A percentile compares a stretch with the other conserved stretches of the same genome.
Conservation (phyloP, 2,329 filamentous ascomycete genomes). For the Cladophialophora psammophila region DNA sequence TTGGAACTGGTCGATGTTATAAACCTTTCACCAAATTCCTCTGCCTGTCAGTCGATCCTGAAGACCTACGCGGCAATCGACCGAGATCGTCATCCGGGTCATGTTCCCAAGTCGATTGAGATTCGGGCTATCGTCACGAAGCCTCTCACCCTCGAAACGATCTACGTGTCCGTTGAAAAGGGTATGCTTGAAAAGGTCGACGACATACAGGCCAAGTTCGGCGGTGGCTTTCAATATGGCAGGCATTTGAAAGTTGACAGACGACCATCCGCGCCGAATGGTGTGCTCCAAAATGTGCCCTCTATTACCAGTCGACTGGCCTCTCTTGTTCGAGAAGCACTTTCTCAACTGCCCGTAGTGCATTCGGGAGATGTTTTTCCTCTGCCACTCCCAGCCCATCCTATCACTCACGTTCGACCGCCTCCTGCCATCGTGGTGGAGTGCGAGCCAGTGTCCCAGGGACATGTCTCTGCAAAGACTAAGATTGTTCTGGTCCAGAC, state of each 20-base stretch:
- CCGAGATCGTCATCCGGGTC: constrained; percentile 75
- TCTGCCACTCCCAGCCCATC: constrained; percentile 77
- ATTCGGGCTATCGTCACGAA: constrained; percentile 82
- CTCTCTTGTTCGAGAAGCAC: constrained; percentile 73
- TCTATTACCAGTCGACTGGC: constrained; percentile 32
- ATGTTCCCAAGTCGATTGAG: constrained; percentile 79
- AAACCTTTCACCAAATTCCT: constrained; percentile 74
- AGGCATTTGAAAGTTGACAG: constrained; percentile 37
- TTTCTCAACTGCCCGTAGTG: constrained; percentile 76
- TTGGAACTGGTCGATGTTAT: constrained; percentile 78
- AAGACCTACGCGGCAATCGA: constrained; percentile 74
- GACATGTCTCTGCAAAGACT: constrained; percentile 76
- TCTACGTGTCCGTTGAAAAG: constrained; percentile 86
- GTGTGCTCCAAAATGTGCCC: constrained; percentile 34
- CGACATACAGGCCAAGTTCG: constrained; percentile 83
- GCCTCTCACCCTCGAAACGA: constrained; percentile 79
- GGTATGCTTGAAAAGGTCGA: constrained; percentile 81
- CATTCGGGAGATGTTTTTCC: constrained; percentile 85
- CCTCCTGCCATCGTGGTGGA: constrained; percentile 86
- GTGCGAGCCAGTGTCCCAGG: constrained; percentile 95
- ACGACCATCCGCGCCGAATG: constrained; percentile 25
- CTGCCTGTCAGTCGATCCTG: constrained; percentile 80
- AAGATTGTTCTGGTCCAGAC: constrained; percentile 78
- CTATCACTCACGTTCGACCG: constrained; percentile 82
- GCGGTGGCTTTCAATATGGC: constrained; percentile 58